phyloP scores from a whole-genome alignment of 257 asterid genomes.

The Thymus quinquecostatus region DNA sequence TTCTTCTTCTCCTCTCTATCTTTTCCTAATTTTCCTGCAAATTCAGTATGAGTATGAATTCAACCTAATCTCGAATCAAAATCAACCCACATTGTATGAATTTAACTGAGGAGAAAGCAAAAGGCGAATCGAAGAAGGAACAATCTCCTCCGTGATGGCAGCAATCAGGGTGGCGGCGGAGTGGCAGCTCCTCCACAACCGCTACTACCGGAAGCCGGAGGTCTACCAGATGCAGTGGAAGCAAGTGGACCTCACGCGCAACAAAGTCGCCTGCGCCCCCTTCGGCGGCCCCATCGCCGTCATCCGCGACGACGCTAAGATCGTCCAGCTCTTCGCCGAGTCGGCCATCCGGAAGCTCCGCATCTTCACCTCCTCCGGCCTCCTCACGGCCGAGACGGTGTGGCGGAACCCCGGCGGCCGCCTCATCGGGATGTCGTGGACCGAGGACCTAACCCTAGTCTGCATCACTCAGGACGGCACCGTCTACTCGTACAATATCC shows the following conservation, averaged over 20 bases:
- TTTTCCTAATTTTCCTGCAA: conserved; percentile 17
- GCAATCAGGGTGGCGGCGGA: conserved; percentile 96
- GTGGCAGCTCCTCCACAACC: conserved; percentile 92
- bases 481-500: conserved; percentile 70
- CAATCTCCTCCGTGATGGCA: conserved; percentile 51
- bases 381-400: conserved; percentile 68
- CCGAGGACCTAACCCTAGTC: conserved; percentile 72
- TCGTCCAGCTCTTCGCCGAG: conserved; percentile 91
- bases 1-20: not conserved
- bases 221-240: conserved; percentile 94
- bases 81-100: too few species aligned
- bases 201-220: conserved; percentile 93
- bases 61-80: not conserved
- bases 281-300: conserved; percentile 96
- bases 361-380: conserved; percentile 87
- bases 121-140: not conserved
- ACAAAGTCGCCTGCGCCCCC: conserved; percentile 91
- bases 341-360: conserved; percentile 94
- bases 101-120: not conserved
- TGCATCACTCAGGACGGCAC: conserved; percentile 94
- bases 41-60: conserved; percentile 17
- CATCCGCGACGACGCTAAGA: conserved; percentile 93
- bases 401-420: conserved; percentile 96
- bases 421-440: conserved; percentile 83
- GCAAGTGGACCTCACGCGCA: conserved; percentile 90